Base-by-base conservation (phyloP, 805 yeast genomes). In the Dipodascopsis tothii region DNA sequence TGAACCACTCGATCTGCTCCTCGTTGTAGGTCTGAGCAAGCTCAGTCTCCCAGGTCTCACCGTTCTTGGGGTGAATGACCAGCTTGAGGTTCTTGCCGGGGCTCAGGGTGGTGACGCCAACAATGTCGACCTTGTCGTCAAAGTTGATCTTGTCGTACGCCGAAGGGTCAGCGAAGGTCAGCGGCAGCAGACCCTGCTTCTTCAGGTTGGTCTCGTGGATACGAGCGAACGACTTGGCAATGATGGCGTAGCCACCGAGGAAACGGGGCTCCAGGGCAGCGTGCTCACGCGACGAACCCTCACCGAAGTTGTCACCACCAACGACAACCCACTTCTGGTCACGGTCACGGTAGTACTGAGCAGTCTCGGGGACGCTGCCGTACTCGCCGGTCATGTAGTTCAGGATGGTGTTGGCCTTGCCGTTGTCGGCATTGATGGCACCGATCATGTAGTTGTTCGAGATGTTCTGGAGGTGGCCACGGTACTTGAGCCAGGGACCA, bases 1-100 rank as follows among this genome's bases (percentile, higher is more conserved):
- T 90, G 84, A 90, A 90, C 97, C 97, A 90, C 68, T 85, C 96
- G 66, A 90, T 84, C 77, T 90, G 98, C 76, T 92, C 96, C 54
- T 67, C 51, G 78, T 92, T 92, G 78, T 84, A 92, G 56, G 98
- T 92, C 78, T 92, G 98, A 45, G 95, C 78, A 69, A 92, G 84
- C 72, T 78, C 81, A 64, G 90, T 75, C 61, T 80, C 81, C 96
- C 96, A 92, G 52, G 87, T 71, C 58, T 66, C 73, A 63, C 96
- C 96, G 51, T 82, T 72, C 67, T 72, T 68, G 57, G 81, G 78
- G 65, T 74, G 77, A 45, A 78, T 74, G 70, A 83, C 84, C 77
- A 88, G 70, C 60, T 75, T 81, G 51, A 90, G 68, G 72, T 78
- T 74, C 78, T 85, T 87, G 71, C 94, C 96, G 71, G 97, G 97